Conservation (phyloP, 345 rosid genomes). For the Eucalyptus tenuipes region DNA sequence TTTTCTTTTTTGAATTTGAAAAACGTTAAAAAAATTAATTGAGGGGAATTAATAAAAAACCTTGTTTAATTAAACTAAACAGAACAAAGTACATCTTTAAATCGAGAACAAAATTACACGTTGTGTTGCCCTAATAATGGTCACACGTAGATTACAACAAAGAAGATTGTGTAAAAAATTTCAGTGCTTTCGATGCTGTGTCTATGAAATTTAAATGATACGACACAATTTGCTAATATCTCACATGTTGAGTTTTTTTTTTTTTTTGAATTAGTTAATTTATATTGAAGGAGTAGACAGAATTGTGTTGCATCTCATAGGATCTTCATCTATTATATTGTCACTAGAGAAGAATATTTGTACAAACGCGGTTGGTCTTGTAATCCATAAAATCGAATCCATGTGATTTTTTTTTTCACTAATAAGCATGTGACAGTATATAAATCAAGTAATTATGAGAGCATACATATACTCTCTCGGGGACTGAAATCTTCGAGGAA, state of each 20-base stretch:
- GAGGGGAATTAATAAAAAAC: not conserved
- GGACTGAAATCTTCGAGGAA: not conserved
- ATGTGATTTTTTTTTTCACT: not conserved
- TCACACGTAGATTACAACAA: not conserved
- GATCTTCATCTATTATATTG: not conserved
- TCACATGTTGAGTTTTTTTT: not conserved
- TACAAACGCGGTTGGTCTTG: not conserved
- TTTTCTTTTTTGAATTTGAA: not conserved
- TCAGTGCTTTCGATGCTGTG: rapidly evolving
- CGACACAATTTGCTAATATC: too few relatives aligned
- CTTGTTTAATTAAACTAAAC: not conserved
- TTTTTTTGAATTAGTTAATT: not conserved
- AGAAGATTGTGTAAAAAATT: not conserved
- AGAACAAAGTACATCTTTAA: not conserved
- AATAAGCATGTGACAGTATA: too few relatives aligned
- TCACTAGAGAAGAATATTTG: not conserved
- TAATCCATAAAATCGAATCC: not conserved
- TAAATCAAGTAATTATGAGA: not conserved
- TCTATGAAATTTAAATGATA: not conserved
- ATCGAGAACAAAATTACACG: not conserved
- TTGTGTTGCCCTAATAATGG: not conserved
- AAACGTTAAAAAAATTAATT: not conserved
- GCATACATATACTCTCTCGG: not conserved
- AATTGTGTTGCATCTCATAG: not conserved
- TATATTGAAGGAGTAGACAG: not conserved